A percentile compares a stretch with the other conserved stretches of the same genome.
Conservation (phyloP, 805 yeast species). For the Yarrowia sp. region DNA sequence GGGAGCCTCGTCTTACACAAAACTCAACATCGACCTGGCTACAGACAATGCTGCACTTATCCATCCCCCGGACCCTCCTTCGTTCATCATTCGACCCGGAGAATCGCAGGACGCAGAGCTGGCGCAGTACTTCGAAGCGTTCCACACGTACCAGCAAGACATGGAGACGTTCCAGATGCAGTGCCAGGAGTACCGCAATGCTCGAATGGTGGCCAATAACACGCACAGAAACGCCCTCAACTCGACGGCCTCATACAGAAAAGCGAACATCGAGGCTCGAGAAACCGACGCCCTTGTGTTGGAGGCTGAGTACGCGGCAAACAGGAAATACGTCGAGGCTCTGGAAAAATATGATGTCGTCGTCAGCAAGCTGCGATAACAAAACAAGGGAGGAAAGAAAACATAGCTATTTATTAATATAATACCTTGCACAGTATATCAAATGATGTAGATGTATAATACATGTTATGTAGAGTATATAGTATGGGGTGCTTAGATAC, state of each 20-base stretch:
- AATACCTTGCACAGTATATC: neutral
- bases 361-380: neutral
- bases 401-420: neutral
- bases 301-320: slow-evolving; percentile 5
- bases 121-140: slow-evolving; percentile 1
- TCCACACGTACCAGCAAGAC: neutral
- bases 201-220: neutral
- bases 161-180: neutral
- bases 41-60: neutral
- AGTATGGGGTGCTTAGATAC: slow-evolving; percentile 28
- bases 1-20: neutral
- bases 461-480: too few relatives aligned
- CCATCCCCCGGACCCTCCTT: neutral
- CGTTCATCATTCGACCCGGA: neutral
- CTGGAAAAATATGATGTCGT: neutral
- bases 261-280: neutral
- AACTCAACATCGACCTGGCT: slow-evolving; percentile 10
- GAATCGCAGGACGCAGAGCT: neutral
- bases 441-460: too few relatives aligned
- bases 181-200: neutral
- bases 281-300: neutral
- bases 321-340: neutral
- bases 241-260: neutral
- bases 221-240: neutral
- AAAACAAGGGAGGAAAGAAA: neutral